A percentile compares a stretch with the other conserved stretches of the same genome.
Evolutionary conservation across 2,329 filamentous ascomycete genomes (phyloP).

Genomic region (Pezicula neosporulosa): DNA sequence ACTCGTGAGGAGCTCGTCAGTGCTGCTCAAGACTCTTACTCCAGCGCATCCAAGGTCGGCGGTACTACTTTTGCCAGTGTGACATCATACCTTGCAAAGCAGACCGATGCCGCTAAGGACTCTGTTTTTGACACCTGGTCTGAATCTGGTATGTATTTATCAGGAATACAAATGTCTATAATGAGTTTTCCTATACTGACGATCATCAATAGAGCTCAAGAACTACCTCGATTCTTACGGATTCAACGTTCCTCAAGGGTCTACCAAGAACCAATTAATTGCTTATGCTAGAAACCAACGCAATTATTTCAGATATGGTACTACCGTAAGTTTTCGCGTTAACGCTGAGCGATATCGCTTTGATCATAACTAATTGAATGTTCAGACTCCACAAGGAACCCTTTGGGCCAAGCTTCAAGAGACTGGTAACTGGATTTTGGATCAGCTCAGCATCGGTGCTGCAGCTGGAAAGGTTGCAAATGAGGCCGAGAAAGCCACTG

Average conservation of each 20-base stretch:
- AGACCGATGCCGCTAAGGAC: conserved; percentile 63
- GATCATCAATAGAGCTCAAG: conserved; percentile 56
- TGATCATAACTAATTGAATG: background rate
- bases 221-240: conserved; percentile 78
- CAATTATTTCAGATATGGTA: conserved; percentile 76
- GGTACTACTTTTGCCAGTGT: conserved; percentile 60
- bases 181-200: conserved; percentile 25
- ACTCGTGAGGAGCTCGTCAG: conserved; percentile 71
- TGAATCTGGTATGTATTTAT: conserved; percentile 31
- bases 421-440: conserved; percentile 41
- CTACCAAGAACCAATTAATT: conserved; percentile 58
- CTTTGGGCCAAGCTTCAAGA: conserved; percentile 59
- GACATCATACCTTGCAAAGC: conserved; percentile 66
- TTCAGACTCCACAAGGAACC: conserved; percentile 55
- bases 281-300: conserved; percentile 69
- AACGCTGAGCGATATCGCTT: background rate
- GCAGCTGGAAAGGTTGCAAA: conserved; percentile 38
- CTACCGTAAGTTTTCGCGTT: conserved; percentile 32
- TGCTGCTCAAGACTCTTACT: conserved; percentile 59
- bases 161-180: no score
- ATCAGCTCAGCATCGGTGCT: conserved; percentile 44
- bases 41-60: conserved; percentile 55
- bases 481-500: conserved; percentile 42
- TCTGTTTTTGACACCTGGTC: conserved; percentile 71
- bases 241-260: conserved; percentile 36